A percentile compares a stretch with the other conserved stretches of the same genome.
Evolutionary conservation across 345 rosid genomes (phyloP).

Genomic region (Sonneratia caseolaris): DNA sequence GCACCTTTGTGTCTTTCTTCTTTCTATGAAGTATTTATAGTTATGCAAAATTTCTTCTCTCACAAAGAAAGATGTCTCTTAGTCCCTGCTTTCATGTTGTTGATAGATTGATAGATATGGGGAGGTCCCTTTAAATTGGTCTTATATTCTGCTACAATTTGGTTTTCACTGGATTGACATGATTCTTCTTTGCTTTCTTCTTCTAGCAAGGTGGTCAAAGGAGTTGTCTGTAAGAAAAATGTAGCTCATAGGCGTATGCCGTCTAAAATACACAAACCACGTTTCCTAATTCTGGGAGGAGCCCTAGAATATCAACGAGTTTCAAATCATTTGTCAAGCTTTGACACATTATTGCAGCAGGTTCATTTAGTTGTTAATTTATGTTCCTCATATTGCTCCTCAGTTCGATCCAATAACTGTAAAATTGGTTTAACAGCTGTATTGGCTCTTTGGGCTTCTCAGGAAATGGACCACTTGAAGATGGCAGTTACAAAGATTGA

Average conservation of each 20-base stretch:
- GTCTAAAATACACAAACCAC: slow-evolving; percentile 73
- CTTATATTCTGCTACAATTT: neutral
- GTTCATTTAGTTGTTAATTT: slow-evolving; percentile 16
- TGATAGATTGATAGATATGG: neutral
- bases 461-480: slow-evolving; percentile 99
- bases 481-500: slow-evolving; percentile 93
- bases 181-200: slow-evolving; percentile 14
- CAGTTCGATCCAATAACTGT: neutral
- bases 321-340: slow-evolving; percentile 72
- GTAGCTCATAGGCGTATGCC: slow-evolving; percentile 96
- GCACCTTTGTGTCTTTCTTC: no score
- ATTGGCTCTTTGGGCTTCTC: slow-evolving; percentile 16
- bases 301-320: slow-evolving; percentile 96
- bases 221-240: slow-evolving; percentile 93
- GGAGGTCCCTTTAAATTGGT: neutral
- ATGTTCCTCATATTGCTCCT: neutral
- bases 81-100: neutral
- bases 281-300: slow-evolving; percentile 77
- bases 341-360: slow-evolving; percentile 90
- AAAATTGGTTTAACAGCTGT: slow-evolving; percentile 1
- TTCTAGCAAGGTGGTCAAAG: slow-evolving; percentile 73
- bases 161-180: neutral
- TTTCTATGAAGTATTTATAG: neutral
- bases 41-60: neutral
- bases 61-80: neutral